Percentiles rank a stretch among this genome's conserved stretches.
Conservation (phyloP, 345 rosid genomes). For the Ailanthus altissimus region DNA sequence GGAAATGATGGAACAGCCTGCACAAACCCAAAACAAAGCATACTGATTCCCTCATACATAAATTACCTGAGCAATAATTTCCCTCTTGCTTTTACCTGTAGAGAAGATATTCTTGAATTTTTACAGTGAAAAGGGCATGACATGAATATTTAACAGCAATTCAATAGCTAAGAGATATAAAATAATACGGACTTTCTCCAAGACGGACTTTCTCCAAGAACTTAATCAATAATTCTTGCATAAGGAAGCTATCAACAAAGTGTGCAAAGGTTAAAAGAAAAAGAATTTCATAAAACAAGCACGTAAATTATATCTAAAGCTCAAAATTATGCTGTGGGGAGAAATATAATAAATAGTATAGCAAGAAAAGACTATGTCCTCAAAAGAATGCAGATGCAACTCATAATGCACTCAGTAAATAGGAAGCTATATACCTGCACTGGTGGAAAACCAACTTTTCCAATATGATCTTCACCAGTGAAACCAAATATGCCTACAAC, state of each 20-base stretch:
- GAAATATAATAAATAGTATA: constrained; percentile 13
- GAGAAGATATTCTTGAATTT: background rate
- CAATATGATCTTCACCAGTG: constrained; percentile 92
- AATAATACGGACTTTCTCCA: background rate
- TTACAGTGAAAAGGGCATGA: constrained; percentile 12
- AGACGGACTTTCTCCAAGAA: too few relatives aligned
- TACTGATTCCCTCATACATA: background rate
- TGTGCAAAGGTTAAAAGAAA: background rate
- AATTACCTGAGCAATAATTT: background rate
- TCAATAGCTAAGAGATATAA: background rate
- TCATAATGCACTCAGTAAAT: background rate
- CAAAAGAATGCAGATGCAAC: background rate
- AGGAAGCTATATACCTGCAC: constrained; percentile 64
- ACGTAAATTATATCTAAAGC: background rate
- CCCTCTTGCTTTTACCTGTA: too few relatives aligned
- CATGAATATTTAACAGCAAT: background rate
- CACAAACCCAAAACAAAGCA: constrained; percentile 17
- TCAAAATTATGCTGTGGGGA: constrained; percentile 6
- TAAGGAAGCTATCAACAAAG: background rate
- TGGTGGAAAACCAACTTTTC: constrained; percentile 90
- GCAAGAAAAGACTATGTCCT: background rate
- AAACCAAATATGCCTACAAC: constrained; percentile 91
- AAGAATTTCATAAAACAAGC: background rate
- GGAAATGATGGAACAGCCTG: constrained; percentile 98
- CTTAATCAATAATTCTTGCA: too few relatives aligned